phyloP scores from a whole-genome alignment of 2,329 filamentous ascomycete species.

The Sclerotinia minor region DNA sequence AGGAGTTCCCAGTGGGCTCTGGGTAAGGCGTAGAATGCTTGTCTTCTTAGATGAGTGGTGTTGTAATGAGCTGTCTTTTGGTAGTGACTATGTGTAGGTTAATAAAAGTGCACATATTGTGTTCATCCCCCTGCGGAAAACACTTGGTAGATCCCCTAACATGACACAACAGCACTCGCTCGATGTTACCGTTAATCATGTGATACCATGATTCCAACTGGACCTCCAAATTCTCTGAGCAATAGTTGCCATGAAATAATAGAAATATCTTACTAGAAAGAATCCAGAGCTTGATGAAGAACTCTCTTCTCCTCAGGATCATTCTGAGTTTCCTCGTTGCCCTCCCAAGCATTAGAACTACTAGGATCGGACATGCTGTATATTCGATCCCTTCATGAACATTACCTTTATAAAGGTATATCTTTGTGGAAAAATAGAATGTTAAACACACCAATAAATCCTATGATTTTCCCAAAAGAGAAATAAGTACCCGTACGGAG shows the following conservation, averaged over 20 bases:
- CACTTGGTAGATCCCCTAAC: background rate
- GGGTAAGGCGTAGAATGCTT: conserved; percentile 90
- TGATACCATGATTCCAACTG: background rate
- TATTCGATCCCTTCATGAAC: background rate
- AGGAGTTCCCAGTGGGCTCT: conserved; percentile 81
- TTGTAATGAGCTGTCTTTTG: conserved; percentile 83
- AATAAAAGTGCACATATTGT: background rate
- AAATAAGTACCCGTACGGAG: background rate
- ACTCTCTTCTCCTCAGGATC: conserved; percentile 81
- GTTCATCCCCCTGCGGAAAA: background rate
- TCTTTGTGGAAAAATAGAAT: background rate
- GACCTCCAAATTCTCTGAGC: background rate
- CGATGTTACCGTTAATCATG: conserved; percentile 1
- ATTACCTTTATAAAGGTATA: background rate
- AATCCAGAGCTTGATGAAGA: conserved; percentile 80
- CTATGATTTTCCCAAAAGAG: background rate
- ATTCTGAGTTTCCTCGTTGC: conserved; percentile 49
- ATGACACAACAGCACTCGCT: conserved; percentile 20
- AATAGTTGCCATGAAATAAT: background rate
- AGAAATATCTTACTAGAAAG: conserved; percentile 68
- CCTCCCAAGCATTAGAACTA: conserved; percentile 40
- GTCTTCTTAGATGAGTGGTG: conserved; percentile 84
- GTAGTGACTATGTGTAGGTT: conserved; percentile 66
- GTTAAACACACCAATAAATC: background rate
- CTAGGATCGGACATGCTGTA: conserved; percentile 8